Conservation (phyloP, 192 early-diverging fungal species). For the Tieghemiomyces parasiticus region DNA sequence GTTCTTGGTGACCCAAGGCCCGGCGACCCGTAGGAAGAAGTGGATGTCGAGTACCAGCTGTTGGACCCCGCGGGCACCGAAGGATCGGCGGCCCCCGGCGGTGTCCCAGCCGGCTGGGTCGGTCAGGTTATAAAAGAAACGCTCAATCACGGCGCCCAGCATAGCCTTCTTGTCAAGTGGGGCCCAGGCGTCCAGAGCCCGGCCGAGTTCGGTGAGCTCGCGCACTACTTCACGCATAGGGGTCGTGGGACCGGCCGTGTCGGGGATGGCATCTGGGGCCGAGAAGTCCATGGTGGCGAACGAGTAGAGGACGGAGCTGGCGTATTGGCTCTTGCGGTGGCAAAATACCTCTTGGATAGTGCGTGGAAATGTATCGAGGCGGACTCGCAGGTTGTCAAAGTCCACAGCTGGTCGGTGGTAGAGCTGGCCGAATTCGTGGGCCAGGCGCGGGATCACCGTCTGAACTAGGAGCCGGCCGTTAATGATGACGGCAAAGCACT, state of each 20-base stretch:
- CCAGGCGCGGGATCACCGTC: constrained; percentile 28
- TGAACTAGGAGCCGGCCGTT: constrained; percentile 28
- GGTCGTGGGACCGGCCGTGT: constrained; percentile 21
- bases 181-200: constrained; percentile 29
- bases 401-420: constrained; percentile 30
- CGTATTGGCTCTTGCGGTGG: constrained; percentile 23
- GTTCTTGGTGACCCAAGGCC: constrained; percentile 30
- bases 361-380: constrained; percentile 28
- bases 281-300: constrained; percentile 23
- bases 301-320: constrained; percentile 21
- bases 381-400: constrained; percentile 31
- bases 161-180: constrained; percentile 25
- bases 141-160: constrained; percentile 11
- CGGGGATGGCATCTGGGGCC: constrained; percentile 16
- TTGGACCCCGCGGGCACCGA: constrained; percentile 30
- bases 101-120: constrained; percentile 8
- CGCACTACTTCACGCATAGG: constrained; percentile 23
- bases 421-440: constrained; percentile 23
- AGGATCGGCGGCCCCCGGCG: constrained; percentile 15
- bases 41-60: constrained; percentile 30
- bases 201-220: constrained; percentile 17
- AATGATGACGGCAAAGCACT: constrained; percentile 26
- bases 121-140: constrained; percentile 6
- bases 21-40: constrained; percentile 29
- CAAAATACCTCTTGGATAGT: constrained; percentile 34